A percentile compares a stretch with the other conserved stretches of the same genome.
These are phyloP conservation scores for Picea sitchensis DNA, from an alignment of 75 land plant genomes.

Conservation along the genomic window DNA sequence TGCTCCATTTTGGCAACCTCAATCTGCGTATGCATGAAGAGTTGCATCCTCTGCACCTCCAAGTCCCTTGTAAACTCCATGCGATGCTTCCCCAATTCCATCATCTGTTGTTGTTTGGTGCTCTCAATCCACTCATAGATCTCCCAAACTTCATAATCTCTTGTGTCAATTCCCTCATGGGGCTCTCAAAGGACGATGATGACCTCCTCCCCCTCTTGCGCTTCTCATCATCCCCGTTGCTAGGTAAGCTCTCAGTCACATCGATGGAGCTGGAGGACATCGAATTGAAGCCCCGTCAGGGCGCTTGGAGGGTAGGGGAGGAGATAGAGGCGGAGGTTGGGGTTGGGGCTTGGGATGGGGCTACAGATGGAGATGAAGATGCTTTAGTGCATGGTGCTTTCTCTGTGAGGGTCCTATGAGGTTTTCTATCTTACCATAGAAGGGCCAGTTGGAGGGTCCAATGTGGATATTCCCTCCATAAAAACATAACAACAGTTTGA, in stretches of 20 bases:
- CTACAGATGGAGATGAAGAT: conserved; percentile 5
- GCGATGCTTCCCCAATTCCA: too few species aligned
- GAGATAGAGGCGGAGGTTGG: not conserved
- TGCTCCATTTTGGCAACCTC: conserved; percentile 67
- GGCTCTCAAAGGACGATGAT: too few species aligned
- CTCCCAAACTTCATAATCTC: conserved; percentile 60
- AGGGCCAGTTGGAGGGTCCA: conserved; percentile 32
- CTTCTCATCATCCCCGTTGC: too few species aligned
- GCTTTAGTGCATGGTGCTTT: conserved; percentile 17
- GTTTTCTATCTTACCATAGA: conserved; percentile 44
- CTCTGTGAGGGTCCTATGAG: conserved; percentile 47
- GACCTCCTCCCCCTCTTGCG: too few species aligned
- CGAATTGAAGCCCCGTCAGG: too few species aligned
- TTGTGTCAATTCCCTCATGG: conserved; percentile 28
- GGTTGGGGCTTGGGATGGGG: not conserved
- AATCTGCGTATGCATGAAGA: conserved; percentile 42
- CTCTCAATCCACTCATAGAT: conserved; percentile 69
- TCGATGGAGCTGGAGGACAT: too few species aligned
- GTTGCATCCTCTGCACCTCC: too few species aligned
- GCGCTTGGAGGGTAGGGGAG: too few species aligned
- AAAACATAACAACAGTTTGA: too few species aligned
- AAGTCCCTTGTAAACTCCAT: too few species aligned
- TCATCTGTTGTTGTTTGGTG: conserved; percentile 20
- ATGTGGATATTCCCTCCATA: conserved; percentile 8
- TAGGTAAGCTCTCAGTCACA: too few species aligned